Evolutionary conservation across 2,329 filamentous ascomycete species (phyloP).

Genomic region (Sporothrix inflata): DNA sequence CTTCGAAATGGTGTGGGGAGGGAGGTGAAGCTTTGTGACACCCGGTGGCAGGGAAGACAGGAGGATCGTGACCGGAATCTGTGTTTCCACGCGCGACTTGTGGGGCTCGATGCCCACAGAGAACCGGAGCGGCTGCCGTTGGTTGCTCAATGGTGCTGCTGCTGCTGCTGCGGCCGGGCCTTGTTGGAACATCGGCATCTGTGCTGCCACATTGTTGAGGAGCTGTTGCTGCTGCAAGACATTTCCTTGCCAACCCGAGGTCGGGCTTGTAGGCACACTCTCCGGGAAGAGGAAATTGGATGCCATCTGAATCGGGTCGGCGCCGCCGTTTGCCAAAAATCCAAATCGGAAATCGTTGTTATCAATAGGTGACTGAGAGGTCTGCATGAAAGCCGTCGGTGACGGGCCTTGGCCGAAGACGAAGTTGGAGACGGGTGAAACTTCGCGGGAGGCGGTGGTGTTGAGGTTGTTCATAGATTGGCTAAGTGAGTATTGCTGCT

Average conservation of each 20-base stretch:
- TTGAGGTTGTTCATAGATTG: slow-evolving; percentile 56
- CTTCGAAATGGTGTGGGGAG: slow-evolving; percentile 89
- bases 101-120: slow-evolving; percentile 65
- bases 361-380: slow-evolving; percentile 52
- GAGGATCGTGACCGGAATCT: slow-evolving; percentile 85
- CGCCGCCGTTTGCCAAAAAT: slow-evolving; percentile 16
- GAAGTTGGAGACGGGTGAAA: slow-evolving; percentile 58
- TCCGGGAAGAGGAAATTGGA: slow-evolving; percentile 30
- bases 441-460: slow-evolving; percentile 54
- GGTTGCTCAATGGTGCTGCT: not conserved
- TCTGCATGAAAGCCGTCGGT: slow-evolving; percentile 52
- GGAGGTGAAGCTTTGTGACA: slow-evolving; percentile 81
- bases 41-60: slow-evolving; percentile 74
- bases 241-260: slow-evolving; percentile 28
- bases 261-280: slow-evolving; percentile 31
- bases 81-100: slow-evolving; percentile 94
- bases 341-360: slow-evolving; percentile 44
- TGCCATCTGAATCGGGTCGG: slow-evolving; percentile 25
- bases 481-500: slow-evolving; percentile 55
- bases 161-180: not conserved
- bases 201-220: slow-evolving; percentile 9
- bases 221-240: slow-evolving; percentile 26
- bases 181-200: slow-evolving; percentile 32
- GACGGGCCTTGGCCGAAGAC: slow-evolving; percentile 58
- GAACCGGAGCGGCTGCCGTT: slow-evolving; percentile 30